These are phyloP conservation scores for Eucalyptus lansdowneana DNA, from an alignment of 345 rosid species.

Conservation along the genomic window DNA sequence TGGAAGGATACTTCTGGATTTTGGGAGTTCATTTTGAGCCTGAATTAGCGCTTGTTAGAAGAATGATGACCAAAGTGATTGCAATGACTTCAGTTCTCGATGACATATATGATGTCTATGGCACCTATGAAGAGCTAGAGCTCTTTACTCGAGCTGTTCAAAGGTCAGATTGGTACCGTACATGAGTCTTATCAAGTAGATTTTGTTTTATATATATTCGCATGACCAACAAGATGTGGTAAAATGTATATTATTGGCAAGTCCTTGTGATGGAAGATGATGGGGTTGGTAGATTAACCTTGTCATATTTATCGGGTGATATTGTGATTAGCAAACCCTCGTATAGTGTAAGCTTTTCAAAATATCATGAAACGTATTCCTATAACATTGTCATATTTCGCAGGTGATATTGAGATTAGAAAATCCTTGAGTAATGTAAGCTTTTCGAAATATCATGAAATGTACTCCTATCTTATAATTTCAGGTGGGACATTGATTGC, in stretches of 20 bases:
- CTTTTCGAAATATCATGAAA: too few species aligned
- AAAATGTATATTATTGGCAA: neutral
- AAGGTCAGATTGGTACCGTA: neutral
- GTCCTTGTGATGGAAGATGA: neutral
- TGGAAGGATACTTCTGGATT: slow-evolving; percentile 12
- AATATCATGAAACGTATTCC: too few species aligned
- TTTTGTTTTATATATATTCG: neutral
- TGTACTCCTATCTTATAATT: neutral
- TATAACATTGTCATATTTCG: too few species aligned
- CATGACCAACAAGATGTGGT: neutral
- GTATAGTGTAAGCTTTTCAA: too few species aligned
- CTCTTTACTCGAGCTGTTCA: slow-evolving; percentile 3
- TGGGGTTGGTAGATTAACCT: too few species aligned
- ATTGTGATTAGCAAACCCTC: too few species aligned
- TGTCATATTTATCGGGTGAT: too few species aligned
- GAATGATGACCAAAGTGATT: neutral
- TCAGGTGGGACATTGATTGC: slow-evolving; percentile 17
- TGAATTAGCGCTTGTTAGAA: neutral
- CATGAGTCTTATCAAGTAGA: neutral
- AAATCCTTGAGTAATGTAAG: too few species aligned
- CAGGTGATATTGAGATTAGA: too few species aligned
- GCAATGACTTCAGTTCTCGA: neutral
- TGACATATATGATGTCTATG: slow-evolving; percentile 17
- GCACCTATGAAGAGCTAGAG: slow-evolving; percentile 12
- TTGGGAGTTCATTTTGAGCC: slow-evolving; percentile 5